These are phyloP conservation scores for Dryadomyces sulphureus DNA, from an alignment of 2,329 filamentous ascomycete genomes.

Conservation along the genomic window DNA sequence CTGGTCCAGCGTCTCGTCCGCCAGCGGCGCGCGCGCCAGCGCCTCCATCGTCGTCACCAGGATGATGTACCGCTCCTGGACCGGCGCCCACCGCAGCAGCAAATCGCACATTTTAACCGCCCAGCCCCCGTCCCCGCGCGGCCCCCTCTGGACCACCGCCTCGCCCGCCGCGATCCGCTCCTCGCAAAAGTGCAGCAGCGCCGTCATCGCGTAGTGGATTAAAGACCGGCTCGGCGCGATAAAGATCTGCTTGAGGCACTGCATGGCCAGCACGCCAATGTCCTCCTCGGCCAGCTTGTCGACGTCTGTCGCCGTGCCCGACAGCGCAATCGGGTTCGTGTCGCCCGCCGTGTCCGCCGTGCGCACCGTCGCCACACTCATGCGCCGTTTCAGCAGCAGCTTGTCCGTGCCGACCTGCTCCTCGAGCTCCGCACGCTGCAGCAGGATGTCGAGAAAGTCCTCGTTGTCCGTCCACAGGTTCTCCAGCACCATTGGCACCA, in stretches of 20 bases:
- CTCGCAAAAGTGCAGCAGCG: constrained; percentile 62
- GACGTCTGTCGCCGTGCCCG: constrained; percentile 70
- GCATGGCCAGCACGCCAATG: constrained; percentile 68
- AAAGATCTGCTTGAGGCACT: constrained; percentile 78
- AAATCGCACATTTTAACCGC: constrained; percentile 68
- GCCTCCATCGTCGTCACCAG: constrained; percentile 69
- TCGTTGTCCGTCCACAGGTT: constrained; percentile 69
- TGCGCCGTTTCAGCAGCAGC: constrained; percentile 46
- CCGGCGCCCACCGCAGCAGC: constrained; percentile 74
- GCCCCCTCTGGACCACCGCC: constrained; percentile 30
- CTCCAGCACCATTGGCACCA: constrained; percentile 73
- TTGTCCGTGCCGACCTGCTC: constrained; percentile 55
- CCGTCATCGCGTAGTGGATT: constrained; percentile 59
- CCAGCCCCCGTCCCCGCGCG: constrained; percentile 49
- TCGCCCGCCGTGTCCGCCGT: constrained; percentile 51
- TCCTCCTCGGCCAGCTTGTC: constrained; percentile 85
- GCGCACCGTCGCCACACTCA: constrained; percentile 65
- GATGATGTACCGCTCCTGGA: constrained; percentile 88
- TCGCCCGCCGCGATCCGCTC: constrained; percentile 38
- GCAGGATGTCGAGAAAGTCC: constrained; percentile 52
- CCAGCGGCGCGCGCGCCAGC: constrained; percentile 51
- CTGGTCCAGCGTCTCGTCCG: constrained; percentile 55
- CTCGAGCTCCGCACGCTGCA: constrained; percentile 50
- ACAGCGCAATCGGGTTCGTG: constrained; percentile 56
- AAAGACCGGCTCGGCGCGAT: constrained; percentile 68